Evolutionary conservation across 1,284 basidiomycete species (phyloP).

Genomic region (Takashimella koratensis): DNA sequence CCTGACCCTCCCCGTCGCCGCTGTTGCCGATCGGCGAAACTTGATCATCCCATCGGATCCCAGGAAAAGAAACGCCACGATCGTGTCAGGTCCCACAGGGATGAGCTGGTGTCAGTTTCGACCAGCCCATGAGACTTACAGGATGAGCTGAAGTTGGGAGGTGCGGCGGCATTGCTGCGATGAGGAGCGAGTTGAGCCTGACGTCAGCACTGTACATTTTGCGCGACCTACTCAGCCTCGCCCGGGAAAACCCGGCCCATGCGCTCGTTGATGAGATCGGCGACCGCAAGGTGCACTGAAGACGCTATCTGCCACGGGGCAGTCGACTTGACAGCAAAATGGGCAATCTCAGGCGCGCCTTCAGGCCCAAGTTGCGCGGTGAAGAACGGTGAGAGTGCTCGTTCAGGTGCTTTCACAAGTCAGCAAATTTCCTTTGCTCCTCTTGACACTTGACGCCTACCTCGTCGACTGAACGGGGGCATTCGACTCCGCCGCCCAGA

Average conservation of each 20-base stretch:
- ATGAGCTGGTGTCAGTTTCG: slow-evolving; percentile 10
- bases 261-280: slow-evolving; percentile 35
- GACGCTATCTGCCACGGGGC: slow-evolving; percentile 23
- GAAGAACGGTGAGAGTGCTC: slow-evolving; percentile 36
- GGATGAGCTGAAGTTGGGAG: slow-evolving; percentile 12
- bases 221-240: slow-evolving; percentile 30
- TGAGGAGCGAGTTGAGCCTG: slow-evolving; percentile 34
- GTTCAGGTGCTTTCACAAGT: slow-evolving; percentile 14
- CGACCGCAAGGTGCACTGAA: slow-evolving; percentile 13
- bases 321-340: slow-evolving; percentile 20
- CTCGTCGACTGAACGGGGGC: neutral
- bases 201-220: too few relatives aligned
- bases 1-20: slow-evolving; percentile 3
- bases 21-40: slow-evolving; percentile 9
- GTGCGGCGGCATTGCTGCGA: slow-evolving; percentile 29
- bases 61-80: slow-evolving; percentile 23
- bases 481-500: neutral
- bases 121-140: slow-evolving; percentile 19
- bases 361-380: slow-evolving; percentile 30
- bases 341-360: slow-evolving; percentile 11
- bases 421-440: neutral
- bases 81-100: slow-evolving; percentile 9
- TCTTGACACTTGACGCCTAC: neutral
- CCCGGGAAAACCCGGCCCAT: slow-evolving; percentile 29
- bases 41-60: slow-evolving; percentile 25